Evolutionary conservation across 164 flowering plant genomes (phyloP), one percentile per base, ranked within the genome.

Genomic region (Magnolia officinalis): DNA sequence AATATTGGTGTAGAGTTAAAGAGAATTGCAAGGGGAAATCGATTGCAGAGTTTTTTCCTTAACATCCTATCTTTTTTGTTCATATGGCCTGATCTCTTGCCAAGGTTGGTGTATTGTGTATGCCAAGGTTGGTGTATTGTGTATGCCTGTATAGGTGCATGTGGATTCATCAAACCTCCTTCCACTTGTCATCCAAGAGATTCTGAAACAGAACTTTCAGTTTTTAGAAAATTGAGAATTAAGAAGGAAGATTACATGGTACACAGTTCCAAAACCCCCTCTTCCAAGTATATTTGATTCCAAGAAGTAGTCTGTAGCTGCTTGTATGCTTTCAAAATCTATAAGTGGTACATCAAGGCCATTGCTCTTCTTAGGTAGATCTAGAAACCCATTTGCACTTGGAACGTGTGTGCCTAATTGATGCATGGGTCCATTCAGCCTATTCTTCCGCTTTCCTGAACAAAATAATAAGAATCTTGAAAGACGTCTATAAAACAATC

Each of bases 261-360:
- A 72, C n/a, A 72, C 65, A 24, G 66, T 64, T 29, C 74, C 64
- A 58, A 55, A 72, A 2, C 74, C 74, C 11, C 74, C 74, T 29
- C 23, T 23, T 72, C 74, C 74, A 2, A 72, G 74, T 37, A 26
- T 72, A 58, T 72, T 72, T 55, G 74, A 55, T 10, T 59, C 66
- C 14, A 20, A 21, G 14, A 72, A 72, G 49, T 72, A 59, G 6
- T 24, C 21, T 13, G 65, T 29, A 19, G 66, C 50, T 21, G 20
- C 20, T 8, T 1, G 49, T 72, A 72, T 24, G 20, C 21, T 8
- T 24, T 55, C n/a, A 24, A 58, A 18, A 72, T 52, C 24, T 6
- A 23, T 14, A 23, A 55, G 6, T 18, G 50, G 74, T 1, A 59
- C 6, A 13, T 72, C 74, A 2, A 58, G 4, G 49, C 5, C 31